These are phyloP conservation scores for Trichothecium sympodiale DNA, from an alignment of 2,329 filamentous ascomycete genomes.

Conservation along the genomic window DNA sequence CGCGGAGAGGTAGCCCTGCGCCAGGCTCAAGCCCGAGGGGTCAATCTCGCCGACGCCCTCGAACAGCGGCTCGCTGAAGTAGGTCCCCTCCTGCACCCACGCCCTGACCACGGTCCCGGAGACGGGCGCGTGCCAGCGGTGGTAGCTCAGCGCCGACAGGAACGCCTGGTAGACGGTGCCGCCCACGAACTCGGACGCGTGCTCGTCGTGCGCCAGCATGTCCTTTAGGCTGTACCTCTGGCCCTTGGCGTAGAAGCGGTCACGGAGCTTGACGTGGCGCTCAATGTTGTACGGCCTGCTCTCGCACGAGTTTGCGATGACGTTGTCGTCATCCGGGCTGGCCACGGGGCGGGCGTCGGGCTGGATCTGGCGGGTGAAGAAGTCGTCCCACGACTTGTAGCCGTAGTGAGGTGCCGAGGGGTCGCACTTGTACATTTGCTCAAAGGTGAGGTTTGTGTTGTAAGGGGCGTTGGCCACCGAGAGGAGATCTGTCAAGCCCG, in stretches of 20 bases:
- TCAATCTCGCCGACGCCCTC: slow-evolving; percentile 26
- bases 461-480: slow-evolving; percentile 37
- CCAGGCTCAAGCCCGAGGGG: slow-evolving; percentile 29
- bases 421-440: slow-evolving; percentile 52
- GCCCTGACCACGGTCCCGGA: slow-evolving; percentile 47
- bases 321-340: slow-evolving; percentile 36
- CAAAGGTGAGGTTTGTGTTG: slow-evolving; percentile 33
- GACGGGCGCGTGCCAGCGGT: slow-evolving; percentile 63
- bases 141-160: slow-evolving; percentile 55
- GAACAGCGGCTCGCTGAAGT: slow-evolving; percentile 49
- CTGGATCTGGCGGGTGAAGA: slow-evolving; percentile 51
- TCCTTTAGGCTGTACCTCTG: slow-evolving; percentile 56
- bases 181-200: slow-evolving; percentile 43
- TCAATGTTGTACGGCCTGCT: slow-evolving; percentile 44
- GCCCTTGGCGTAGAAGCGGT: slow-evolving; percentile 57
- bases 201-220: slow-evolving; percentile 51
- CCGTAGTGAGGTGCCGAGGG: slow-evolving; percentile 42
- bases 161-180: slow-evolving; percentile 64
- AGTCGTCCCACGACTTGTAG: slow-evolving; percentile 58
- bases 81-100: slow-evolving; percentile 51
- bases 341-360: slow-evolving; percentile 46
- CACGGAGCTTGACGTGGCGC: slow-evolving; percentile 39
- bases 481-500: slow-evolving; percentile 35
- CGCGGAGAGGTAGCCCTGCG: slow-evolving; percentile 55
- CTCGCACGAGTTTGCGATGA: slow-evolving; percentile 56